phyloP scores from a whole-genome alignment of 75 land plant genomes.

The Chamaecyparis obtusa region DNA sequence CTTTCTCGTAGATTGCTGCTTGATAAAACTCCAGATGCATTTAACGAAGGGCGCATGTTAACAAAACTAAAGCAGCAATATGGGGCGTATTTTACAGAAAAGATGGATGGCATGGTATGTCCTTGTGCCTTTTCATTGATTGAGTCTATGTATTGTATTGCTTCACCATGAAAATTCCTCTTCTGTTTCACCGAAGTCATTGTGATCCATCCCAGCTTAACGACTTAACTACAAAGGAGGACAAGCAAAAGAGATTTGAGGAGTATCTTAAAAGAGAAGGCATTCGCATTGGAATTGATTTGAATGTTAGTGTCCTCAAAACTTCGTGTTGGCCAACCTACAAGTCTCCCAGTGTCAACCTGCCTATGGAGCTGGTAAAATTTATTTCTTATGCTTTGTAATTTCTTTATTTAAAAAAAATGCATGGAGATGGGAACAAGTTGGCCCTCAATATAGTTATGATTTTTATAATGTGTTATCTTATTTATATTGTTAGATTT shows the following conservation, averaged over 20 bases:
- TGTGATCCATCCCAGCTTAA: slow-evolving; percentile 50
- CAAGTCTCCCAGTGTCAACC: slow-evolving; percentile 79
- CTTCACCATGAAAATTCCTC: background rate
- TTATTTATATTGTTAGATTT: no score
- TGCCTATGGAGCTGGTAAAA: slow-evolving; percentile 88
- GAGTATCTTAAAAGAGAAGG: slow-evolving; percentile 49
- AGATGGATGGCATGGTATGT: slow-evolving; percentile 97
- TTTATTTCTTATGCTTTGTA: background rate
- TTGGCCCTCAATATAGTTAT: no score
- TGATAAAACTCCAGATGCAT: no score
- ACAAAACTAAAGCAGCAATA: slow-evolving; percentile 89
- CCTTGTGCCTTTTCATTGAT: background rate
- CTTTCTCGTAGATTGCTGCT: no score
- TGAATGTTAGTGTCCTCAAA: slow-evolving; percentile 86
- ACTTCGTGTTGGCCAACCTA: slow-evolving; percentile 92
- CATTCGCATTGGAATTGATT: slow-evolving; percentile 78
- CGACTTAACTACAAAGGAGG: slow-evolving; percentile 80
- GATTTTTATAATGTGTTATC: no score
- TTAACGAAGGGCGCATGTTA: slow-evolving; percentile 79
- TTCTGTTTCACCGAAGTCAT: no score
- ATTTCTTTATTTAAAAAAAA: background rate
- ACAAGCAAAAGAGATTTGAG: slow-evolving; percentile 35
- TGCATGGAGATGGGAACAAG: no score
- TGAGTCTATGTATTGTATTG: background rate
- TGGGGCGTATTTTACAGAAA: slow-evolving; percentile 88